Percentiles rank a stretch among this genome's conserved stretches.
Evolutionary conservation across 2,329 filamentous ascomycete species (phyloP).

Genomic region (Purpureocillium lavendulum): DNA sequence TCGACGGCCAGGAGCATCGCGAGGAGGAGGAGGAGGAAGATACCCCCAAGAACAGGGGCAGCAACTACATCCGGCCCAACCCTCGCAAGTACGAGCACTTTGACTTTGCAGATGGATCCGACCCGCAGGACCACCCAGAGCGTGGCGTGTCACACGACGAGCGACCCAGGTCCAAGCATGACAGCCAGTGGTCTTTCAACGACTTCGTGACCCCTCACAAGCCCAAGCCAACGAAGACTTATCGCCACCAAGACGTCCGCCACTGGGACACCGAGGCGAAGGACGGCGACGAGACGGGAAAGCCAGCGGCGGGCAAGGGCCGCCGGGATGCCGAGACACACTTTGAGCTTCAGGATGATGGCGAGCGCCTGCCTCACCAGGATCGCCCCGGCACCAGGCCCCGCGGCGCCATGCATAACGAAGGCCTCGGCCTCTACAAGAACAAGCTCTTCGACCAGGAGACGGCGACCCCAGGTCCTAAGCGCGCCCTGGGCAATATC

Average conservation of each 20-base stretch:
- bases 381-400: slow-evolving; percentile 34
- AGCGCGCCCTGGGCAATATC: slow-evolving; percentile 51
- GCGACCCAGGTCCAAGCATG: slow-evolving; percentile 51
- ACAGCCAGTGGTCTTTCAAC: slow-evolving; percentile 77
- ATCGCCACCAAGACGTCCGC: slow-evolving; percentile 60
- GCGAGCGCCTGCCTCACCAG: slow-evolving; percentile 44
- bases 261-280: slow-evolving; percentile 64
- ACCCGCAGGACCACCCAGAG: slow-evolving; percentile 38
- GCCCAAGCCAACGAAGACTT: slow-evolving; percentile 47
- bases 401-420: slow-evolving; percentile 54
- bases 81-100: slow-evolving; percentile 81
- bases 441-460: slow-evolving; percentile 64
- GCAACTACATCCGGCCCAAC: slow-evolving; percentile 53
- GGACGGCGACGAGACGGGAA: slow-evolving; percentile 49
- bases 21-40: slow-evolving; percentile 32
- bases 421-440: slow-evolving; percentile 62
- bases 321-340: slow-evolving; percentile 75
- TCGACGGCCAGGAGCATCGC: slow-evolving; percentile 42
- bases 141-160: slow-evolving; percentile 31
- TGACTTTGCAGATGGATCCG: slow-evolving; percentile 62
- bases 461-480: slow-evolving; percentile 29
- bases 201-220: slow-evolving; percentile 83
- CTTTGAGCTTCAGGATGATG: slow-evolving; percentile 77
- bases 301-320: slow-evolving; percentile 54
- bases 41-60: slow-evolving; percentile 31